phyloP scores from a whole-genome alignment of 768 basidiomycete species.

The Cystofilobasidium macerans region DNA sequence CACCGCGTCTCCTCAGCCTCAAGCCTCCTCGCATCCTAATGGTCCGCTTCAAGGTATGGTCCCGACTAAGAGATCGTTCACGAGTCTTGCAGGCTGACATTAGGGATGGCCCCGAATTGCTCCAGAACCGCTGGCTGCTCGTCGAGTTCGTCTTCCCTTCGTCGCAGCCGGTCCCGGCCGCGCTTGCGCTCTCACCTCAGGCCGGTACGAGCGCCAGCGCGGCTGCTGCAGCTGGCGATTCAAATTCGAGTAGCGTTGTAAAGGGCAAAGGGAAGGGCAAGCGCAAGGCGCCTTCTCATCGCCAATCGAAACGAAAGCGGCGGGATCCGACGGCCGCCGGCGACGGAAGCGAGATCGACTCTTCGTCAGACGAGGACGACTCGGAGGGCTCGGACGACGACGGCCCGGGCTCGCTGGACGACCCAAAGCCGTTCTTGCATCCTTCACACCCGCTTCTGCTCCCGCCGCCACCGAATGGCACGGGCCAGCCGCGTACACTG shows the following conservation, averaged over 20 bases:
- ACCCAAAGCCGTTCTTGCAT: background rate
- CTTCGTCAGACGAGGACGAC: constrained; percentile 2
- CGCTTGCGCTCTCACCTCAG: constrained; percentile 14
- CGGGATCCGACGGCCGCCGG: background rate
- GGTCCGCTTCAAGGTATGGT: constrained; percentile 69
- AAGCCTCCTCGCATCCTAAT: constrained; percentile 39
- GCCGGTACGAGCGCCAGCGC: background rate
- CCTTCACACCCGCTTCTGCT: constrained; percentile 7
- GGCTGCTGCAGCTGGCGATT: no score
- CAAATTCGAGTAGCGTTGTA: no score
- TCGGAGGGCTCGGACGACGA: constrained; percentile 7
- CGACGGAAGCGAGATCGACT: background rate
- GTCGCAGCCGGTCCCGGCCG: constrained; percentile 22
- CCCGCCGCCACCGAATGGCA: constrained; percentile 18
- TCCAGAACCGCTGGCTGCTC: constrained; percentile 82
- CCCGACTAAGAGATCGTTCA: no score
- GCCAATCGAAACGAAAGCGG: background rate
- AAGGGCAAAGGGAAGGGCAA: constrained; percentile 11
- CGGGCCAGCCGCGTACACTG: constrained; percentile 18
- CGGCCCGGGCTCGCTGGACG: background rate
- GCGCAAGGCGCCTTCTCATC: background rate
- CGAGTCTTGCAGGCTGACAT: no score
- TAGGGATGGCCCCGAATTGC: background rate
- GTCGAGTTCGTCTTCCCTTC: constrained; percentile 60
- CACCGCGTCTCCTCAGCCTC: no score